These are phyloP conservation scores for Mycothermus thermophilus DNA, from an alignment of 495 filamentous ascomycete species.

Conservation along the genomic window DNA sequence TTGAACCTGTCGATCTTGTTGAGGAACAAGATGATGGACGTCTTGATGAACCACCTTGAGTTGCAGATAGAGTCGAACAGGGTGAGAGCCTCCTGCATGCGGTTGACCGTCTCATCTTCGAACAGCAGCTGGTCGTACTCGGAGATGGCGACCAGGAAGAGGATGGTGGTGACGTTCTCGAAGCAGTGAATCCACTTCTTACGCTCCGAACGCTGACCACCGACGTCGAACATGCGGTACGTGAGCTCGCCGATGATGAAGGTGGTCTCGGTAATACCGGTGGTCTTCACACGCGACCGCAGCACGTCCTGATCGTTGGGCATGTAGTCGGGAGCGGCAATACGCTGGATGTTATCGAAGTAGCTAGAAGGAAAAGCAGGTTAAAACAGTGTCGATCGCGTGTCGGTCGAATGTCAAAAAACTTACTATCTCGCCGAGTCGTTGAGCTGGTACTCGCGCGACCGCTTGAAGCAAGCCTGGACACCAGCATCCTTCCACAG, in stretches of 20 bases:
- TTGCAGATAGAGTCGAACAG: slow-evolving; percentile 99
- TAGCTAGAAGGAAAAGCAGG: no score
- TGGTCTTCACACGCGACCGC: slow-evolving; percentile 95
- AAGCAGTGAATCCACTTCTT: slow-evolving; percentile 99
- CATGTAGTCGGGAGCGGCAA: slow-evolving; percentile 84
- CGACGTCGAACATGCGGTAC: slow-evolving; percentile 99
- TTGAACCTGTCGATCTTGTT: slow-evolving; percentile 99
- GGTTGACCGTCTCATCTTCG: slow-evolving; percentile 89
- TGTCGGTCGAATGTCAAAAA: no score
- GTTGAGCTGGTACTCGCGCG: slow-evolving; percentile 92
- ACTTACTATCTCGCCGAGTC: slow-evolving; percentile 97
- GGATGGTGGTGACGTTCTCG: slow-evolving; percentile 96
- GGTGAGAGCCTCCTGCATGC: slow-evolving; percentile 98
- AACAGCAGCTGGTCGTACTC: slow-evolving; percentile 98
- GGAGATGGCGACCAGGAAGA: slow-evolving; percentile 97
- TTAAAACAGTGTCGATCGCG: no score
- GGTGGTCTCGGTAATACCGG: slow-evolving; percentile 96
- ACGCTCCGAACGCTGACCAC: slow-evolving; percentile 93
- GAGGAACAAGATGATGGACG: slow-evolving; percentile 96
- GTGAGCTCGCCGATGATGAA: slow-evolving; percentile 97
- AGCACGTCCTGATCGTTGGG: slow-evolving; percentile 97
- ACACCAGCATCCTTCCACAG: slow-evolving; percentile 93
- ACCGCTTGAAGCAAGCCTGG: slow-evolving; percentile 89
- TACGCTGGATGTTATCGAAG: slow-evolving; percentile 89
- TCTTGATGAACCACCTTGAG: slow-evolving; percentile 98